phyloP scores from a whole-genome alignment of 352 stramenopile species.

The Aphanomyces astaci region DNA sequence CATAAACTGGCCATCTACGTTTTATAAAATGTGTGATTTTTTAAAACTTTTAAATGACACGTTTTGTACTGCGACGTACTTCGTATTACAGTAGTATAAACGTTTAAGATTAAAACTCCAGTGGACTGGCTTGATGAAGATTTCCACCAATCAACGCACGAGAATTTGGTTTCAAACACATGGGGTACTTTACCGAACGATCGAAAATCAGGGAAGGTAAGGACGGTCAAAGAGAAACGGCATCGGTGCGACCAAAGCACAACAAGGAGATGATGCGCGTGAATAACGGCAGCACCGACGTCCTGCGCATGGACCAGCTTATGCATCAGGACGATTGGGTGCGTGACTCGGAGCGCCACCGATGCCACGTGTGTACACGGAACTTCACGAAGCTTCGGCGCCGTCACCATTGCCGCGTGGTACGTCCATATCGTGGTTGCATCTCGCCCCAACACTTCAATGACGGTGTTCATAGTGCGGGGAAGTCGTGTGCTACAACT shows the following conservation, averaged over 20 bases:
- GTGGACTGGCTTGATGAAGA: too few relatives aligned
- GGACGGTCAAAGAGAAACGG: slow-evolving; percentile 45
- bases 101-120: too few relatives aligned
- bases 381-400: slow-evolving; percentile 84
- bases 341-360: slow-evolving; percentile 79
- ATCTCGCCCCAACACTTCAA: not conserved
- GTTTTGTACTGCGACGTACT: too few relatives aligned
- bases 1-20: too few relatives aligned
- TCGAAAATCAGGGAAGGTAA: too few relatives aligned
- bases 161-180: too few relatives aligned
- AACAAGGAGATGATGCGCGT: slow-evolving; percentile 21
- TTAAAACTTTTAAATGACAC: too few relatives aligned
- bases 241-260: slow-evolving; percentile 31
- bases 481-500: slow-evolving; percentile 82
- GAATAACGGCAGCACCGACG: slow-evolving; percentile 51
- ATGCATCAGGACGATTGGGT: slow-evolving; percentile 85
- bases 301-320: slow-evolving; percentile 83
- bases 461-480: slow-evolving; percentile 44
- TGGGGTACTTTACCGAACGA: too few relatives aligned
- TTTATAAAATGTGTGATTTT: too few relatives aligned
- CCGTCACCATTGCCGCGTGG: slow-evolving; percentile 86
- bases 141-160: too few relatives aligned
- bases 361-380: slow-evolving; percentile 81
- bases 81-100: too few relatives aligned
- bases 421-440: slow-evolving; percentile 23